Percentiles rank a stretch among this genome's conserved stretches.
Conservation (phyloP, 2,329 filamentous ascomycete species). For the Penicillium sp. region DNA sequence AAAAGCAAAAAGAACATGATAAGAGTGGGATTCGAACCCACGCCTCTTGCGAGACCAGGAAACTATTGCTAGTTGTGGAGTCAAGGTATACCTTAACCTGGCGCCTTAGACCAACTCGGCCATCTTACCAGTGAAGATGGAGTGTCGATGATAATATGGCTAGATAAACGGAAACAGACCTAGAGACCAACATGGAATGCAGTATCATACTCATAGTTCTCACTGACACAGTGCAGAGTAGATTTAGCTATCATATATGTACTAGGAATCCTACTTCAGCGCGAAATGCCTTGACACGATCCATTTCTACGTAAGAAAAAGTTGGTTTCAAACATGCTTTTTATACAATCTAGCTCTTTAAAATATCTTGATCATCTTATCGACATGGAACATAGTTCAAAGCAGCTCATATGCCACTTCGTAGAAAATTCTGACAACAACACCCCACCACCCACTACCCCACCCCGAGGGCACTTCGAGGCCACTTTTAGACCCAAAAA, state of each 20-base stretch:
- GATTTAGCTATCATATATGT: too few species aligned
- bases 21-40: slow-evolving; percentile 15
- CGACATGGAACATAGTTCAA: too few species aligned
- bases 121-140: slow-evolving; percentile 28
- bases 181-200: too few species aligned
- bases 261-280: neutral
- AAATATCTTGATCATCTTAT: too few species aligned
- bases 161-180: neutral
- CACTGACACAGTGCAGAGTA: too few species aligned
- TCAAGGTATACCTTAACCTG: slow-evolving; percentile 34
- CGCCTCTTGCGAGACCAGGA: slow-evolving; percentile 13
- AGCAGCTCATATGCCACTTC: too few species aligned
- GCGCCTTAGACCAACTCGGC: slow-evolving; percentile 39
- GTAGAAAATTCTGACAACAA: too few species aligned
- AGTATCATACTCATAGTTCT: too few species aligned
- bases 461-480: too few species aligned
- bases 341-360: neutral
- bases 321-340: neutral
- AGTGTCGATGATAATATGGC: accelerated
- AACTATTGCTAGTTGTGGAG: slow-evolving; percentile 13
- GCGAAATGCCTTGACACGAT: neutral
- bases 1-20: neutral
- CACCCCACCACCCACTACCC: neutral
- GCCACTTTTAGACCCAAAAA: neutral
- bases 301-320: neutral